phyloP scores from a whole-genome alignment of 1,284 basidiomycete species.

The Meripilus lineatus region DNA sequence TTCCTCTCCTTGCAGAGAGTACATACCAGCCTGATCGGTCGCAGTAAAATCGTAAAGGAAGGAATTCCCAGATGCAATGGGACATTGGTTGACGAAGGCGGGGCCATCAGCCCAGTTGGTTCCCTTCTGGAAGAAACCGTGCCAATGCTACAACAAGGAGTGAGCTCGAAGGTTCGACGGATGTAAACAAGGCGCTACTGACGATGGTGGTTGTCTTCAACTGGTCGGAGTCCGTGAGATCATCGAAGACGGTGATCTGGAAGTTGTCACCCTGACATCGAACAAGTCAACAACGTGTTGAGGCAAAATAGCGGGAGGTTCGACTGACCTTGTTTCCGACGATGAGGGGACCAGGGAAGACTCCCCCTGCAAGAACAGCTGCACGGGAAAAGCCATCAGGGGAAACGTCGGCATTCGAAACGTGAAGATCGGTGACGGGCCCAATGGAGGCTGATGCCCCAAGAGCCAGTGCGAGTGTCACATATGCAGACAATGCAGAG shows the following conservation, averaged over 20 bases:
- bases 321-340: conserved; percentile 23
- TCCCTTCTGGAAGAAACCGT: conserved; percentile 26
- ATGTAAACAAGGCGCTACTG: not conserved
- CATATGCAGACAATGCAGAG: not conserved
- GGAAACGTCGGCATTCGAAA: conserved; percentile 25
- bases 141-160: conserved; percentile 27
- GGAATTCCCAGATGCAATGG: conserved; percentile 37
- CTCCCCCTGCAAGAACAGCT: conserved; percentile 22
- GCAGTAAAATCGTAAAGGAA: conserved; percentile 38
- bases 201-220: conserved; percentile 24
- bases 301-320: not conserved
- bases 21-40: conserved; percentile 26
- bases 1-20: not conserved
- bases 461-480: conserved; percentile 1
- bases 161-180: not conserved
- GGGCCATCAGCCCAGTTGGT: conserved; percentile 28
- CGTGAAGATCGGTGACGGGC: conserved; percentile 22
- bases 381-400: conserved; percentile 27
- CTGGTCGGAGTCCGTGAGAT: conserved; percentile 17
- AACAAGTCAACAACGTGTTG: not conserved
- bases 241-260: conserved; percentile 20
- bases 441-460: conserved; percentile 9
- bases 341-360: conserved; percentile 25
- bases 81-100: conserved; percentile 41
- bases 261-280: conserved; percentile 21